phyloP scores from a whole-genome alignment of 352 stramenopile species.

The Phytopythium kandeliae region DNA sequence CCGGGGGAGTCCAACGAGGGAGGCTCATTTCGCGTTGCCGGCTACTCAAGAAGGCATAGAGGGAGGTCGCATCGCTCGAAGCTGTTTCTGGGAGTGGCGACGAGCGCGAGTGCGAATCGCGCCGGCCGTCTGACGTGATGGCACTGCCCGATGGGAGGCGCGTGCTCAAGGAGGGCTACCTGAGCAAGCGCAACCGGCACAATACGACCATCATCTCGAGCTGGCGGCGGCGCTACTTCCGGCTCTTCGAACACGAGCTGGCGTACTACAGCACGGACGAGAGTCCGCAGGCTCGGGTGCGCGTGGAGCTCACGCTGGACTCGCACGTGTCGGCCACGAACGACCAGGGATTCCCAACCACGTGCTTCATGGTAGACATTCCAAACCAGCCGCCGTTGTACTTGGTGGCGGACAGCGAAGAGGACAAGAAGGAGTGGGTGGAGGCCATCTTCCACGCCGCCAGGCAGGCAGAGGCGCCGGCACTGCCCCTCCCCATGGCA shows the following conservation, averaged over 20 bases:
- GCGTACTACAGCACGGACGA: constrained; percentile 43
- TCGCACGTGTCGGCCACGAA: constrained; percentile 51
- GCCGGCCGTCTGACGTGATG: not conserved
- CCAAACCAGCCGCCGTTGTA: constrained; percentile 38
- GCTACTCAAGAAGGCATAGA: not conserved
- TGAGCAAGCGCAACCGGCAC: constrained; percentile 55
- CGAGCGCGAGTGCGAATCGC: too few species aligned
- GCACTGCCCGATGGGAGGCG: constrained; percentile 14
- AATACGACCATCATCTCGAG: constrained; percentile 17
- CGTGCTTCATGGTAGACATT: constrained; percentile 51
- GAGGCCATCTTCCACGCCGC: constrained; percentile 45
- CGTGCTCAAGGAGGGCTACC: constrained; percentile 68
- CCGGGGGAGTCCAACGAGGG: not conserved
- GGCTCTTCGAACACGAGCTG: constrained; percentile 53
- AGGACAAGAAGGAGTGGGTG: constrained; percentile 58
- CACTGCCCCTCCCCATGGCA: not conserved
- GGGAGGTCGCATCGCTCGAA: not conserved
- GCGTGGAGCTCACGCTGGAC: constrained; percentile 45
- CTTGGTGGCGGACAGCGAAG: constrained; percentile 56
- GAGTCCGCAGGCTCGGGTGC: constrained; percentile 26
- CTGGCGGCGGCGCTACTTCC: constrained; percentile 66
- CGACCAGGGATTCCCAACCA: constrained; percentile 46
- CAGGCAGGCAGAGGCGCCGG: constrained; percentile 3
- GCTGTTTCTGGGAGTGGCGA: not conserved
- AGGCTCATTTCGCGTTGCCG: constrained; percentile 1